A percentile compares a stretch with the other conserved stretches of the same genome.
phyloP scores from a whole-genome alignment of 192 early-diverging fungal species.

The Coemansia sp. region DNA sequence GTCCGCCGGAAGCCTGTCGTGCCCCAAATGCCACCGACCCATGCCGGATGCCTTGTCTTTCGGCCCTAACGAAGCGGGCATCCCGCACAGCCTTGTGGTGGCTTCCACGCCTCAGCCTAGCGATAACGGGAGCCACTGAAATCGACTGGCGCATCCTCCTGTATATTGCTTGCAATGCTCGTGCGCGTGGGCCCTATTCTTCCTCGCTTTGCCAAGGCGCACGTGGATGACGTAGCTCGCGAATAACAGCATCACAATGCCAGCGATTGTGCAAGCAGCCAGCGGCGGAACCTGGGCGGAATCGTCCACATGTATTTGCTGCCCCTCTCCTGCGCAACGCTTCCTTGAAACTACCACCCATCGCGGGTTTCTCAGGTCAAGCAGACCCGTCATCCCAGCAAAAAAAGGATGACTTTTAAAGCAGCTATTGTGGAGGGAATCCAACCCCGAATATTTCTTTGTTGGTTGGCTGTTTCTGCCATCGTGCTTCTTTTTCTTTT shows the following conservation, averaged over 20 bases:
- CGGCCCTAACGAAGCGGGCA: constrained; percentile 21
- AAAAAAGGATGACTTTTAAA: no score
- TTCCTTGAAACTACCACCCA: no score
- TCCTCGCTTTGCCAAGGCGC: neutral
- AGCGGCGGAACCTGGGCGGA: neutral
- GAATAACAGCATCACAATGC: neutral
- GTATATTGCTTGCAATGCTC: neutral
- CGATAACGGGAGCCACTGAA: neutral
- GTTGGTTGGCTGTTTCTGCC: neutral
- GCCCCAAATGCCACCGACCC: constrained; percentile 24
- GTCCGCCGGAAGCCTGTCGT: constrained; percentile 11
- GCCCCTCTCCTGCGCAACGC: no score
- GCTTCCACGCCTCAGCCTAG: neutral
- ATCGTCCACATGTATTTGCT: neutral
- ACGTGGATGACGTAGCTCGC: neutral
- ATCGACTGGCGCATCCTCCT: no score
- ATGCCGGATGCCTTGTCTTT: constrained; percentile 18
- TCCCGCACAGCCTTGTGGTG: neutral
- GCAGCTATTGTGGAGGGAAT: no score
- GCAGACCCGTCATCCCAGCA: no score
- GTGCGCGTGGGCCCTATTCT: neutral
- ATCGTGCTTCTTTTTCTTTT: neutral
- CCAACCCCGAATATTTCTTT: no score
- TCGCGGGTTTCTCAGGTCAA: no score
- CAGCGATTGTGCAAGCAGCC: neutral